Percentiles rank a stretch among this genome's conserved stretches.
Conservation (phyloP, 2,329 filamentous ascomycete species). For the Xylaria sp. region DNA sequence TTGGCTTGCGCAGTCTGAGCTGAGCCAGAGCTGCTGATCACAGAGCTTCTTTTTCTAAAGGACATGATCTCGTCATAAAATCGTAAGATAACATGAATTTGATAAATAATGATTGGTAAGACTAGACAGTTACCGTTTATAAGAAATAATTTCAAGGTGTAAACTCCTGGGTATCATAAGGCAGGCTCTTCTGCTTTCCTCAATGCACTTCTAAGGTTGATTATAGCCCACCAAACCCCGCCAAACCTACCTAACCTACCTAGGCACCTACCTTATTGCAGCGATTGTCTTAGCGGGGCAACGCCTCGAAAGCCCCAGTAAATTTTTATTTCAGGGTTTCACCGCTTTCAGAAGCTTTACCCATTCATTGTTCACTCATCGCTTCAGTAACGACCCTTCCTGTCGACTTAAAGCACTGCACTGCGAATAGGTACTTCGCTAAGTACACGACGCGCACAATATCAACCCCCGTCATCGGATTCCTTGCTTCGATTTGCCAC, state of each 20-base stretch:
- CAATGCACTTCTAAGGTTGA: background rate
- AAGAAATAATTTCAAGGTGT: background rate
- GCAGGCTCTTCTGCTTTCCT: no score
- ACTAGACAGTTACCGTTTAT: background rate
- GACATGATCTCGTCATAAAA: constrained; percentile 58
- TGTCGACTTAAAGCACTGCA: background rate
- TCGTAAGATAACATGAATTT: background rate
- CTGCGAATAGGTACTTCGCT: background rate
- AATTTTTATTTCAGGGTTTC: constrained; percentile 39
- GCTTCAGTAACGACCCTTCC: background rate
- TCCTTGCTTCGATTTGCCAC: background rate
- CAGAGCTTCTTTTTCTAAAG: constrained; percentile 67
- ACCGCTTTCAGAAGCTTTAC: constrained; percentile 44
- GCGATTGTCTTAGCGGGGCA: constrained; percentile 36
- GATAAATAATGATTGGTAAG: no score
- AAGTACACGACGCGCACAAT: background rate
- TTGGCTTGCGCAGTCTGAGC: constrained; percentile 49
- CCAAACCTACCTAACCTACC: constrained; percentile 17
- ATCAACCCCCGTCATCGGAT: background rate
- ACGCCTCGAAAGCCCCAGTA: constrained; percentile 43
- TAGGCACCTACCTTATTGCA: constrained; percentile 9
- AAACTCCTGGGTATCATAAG: no score
- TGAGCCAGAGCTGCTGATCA: constrained; percentile 57
- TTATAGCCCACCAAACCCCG: constrained; percentile 23
- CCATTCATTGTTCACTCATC: background rate